Evolutionary conservation across 345 rosid species (phyloP).

Genomic region (Euphorbia tirucalli): DNA sequence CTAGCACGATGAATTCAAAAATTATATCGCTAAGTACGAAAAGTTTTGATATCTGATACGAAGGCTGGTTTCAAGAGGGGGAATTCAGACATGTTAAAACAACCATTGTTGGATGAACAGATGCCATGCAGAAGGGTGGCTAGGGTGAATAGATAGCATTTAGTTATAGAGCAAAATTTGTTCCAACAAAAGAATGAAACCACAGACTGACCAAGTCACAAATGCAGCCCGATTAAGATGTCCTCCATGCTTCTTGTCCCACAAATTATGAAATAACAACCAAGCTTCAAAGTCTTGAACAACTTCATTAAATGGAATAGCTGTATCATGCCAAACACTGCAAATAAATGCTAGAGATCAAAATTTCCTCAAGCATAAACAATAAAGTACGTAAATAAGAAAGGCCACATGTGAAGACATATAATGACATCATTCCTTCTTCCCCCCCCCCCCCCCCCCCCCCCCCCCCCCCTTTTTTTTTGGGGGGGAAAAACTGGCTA

Average conservation of each 20-base stretch:
- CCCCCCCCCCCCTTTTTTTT: too few species aligned
- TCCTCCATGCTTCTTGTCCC: slow-evolving; percentile 53
- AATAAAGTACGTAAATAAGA: not conserved
- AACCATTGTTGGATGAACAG: not conserved
- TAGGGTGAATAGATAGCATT: not conserved
- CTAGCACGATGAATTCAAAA: too few species aligned
- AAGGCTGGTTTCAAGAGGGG: not conserved
- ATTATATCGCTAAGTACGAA: not conserved
- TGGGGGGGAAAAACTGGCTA: not conserved
- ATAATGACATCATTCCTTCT: too few species aligned
- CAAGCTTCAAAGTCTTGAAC: slow-evolving; percentile 79
- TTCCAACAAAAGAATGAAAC: not conserved
- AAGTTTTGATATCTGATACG: too few species aligned
- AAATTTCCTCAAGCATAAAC: not conserved
- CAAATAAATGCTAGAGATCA: slow-evolving; percentile 19
- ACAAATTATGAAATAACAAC: slow-evolving; percentile 61
- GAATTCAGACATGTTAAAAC: not conserved
- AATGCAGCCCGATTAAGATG: slow-evolving; percentile 68
- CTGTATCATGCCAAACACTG: slow-evolving; percentile 98
- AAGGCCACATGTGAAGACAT: not conserved
- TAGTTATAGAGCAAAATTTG: not conserved
- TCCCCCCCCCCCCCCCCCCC: too few species aligned
- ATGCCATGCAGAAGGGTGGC: not conserved
- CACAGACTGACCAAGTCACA: slow-evolving; percentile 82
- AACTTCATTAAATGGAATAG: slow-evolving; percentile 74